Conservation (phyloP, 495 filamentous ascomycete genomes). For the Penicillium cataractarum region DNA sequence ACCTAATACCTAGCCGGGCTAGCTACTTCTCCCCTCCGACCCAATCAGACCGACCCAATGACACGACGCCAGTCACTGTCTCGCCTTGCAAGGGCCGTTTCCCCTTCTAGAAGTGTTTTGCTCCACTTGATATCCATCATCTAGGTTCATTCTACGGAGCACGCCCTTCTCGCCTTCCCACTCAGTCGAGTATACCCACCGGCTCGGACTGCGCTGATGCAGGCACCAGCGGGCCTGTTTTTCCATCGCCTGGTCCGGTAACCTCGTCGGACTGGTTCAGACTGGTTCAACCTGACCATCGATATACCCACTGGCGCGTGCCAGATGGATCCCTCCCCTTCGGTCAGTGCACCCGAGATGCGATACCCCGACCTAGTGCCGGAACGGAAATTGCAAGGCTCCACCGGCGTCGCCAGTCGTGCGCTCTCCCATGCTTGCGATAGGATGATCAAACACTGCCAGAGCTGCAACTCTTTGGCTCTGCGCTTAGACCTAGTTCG, state of each 20-base stretch:
- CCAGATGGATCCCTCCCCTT: conserved; percentile 1
- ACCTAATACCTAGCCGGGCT: background rate
- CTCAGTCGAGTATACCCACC: background rate
- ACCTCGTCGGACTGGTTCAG: background rate
- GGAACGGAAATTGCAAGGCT: conserved; percentile 13
- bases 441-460: conserved; percentile 6
- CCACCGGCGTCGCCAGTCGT: conserved; percentile 18
- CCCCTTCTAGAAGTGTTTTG: background rate
- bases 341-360: conserved; percentile 18
- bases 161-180: background rate
- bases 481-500: conserved; percentile 8
- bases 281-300: background rate
- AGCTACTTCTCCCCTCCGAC: background rate
- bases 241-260: conserved; percentile 2
- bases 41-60: conserved; percentile 4
- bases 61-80: background rate
- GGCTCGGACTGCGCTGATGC: background rate
- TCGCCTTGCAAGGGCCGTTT: background rate
- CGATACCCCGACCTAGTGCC: conserved; percentile 5
- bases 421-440: conserved; percentile 15
- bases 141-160: background rate
- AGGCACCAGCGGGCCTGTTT: background rate
- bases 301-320: conserved; percentile 3
- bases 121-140: background rate
- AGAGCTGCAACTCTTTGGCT: background rate